Evolutionary conservation across 306 rosid genomes (phyloP), one percentile per base, ranked within the genome.

Genomic region (Glycine soja): DNA sequence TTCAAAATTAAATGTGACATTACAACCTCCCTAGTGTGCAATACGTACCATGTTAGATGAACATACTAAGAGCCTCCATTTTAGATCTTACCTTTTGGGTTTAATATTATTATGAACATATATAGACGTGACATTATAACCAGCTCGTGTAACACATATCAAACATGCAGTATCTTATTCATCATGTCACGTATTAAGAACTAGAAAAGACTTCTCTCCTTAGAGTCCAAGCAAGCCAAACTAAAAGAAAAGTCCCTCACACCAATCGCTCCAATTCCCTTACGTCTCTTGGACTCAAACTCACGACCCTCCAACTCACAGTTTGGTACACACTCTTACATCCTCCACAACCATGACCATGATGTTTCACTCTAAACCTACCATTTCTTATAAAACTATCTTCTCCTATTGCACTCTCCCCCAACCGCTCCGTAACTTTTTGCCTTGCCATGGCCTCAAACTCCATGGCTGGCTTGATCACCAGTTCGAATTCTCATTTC

Each of bases 261-360:
- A 85, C 83, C 88, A 72, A 61, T 80, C 58, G 18, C n/a, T 67
- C 24, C 68, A 24, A 24, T 12, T 72, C 59, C 61, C 59, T 89
- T 47, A 92, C 98, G 89, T 95, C 87, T 84, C 86, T 87, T 88
- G 13, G 84, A 91, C 94, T 91, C 94, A 85, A 93, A 91, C 86
- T 57, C 40, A 86, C 72, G 97, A 95, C 99, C 88, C 82, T 90
- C 91, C 97, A 95, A 93, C 99, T 88, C 93, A 91, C 92, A 54
- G 93, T 93, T 83, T 86, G 98, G 99, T 95, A 76, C 77, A 83
- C 68, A 75, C 69, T 83, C 80, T 57, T 57, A 69, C 82, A 63
- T 80, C 86, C 58, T 24, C 30, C 80, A 36, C 58, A 77, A 70
- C 61, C 74, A 77, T 57, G 62, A 72, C 88, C 47, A 36, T 57